A percentile compares a stretch with the other conserved stretches of the same genome.
Conservation (phyloP, 495 filamentous ascomycete genomes). For the Aspergillus diversus region DNA sequence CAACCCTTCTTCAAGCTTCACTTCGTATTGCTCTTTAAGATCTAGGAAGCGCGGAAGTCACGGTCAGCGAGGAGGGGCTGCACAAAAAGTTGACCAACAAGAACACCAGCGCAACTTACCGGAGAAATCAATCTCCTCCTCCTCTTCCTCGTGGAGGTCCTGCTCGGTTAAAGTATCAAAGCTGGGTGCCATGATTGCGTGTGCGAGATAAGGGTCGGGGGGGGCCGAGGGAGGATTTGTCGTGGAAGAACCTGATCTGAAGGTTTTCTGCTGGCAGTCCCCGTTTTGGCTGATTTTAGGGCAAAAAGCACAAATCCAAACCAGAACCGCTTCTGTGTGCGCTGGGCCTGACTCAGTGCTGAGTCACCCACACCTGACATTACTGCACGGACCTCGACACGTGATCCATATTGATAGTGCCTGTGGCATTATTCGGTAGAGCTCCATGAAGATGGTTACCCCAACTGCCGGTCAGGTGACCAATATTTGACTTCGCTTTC, state of each 20-base stretch:
- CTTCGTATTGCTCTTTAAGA: constrained; percentile 88
- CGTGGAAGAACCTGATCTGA: constrained; percentile 22
- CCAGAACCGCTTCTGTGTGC: constrained; percentile 42
- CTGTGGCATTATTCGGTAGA: no score
- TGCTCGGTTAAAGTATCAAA: constrained; percentile 75
- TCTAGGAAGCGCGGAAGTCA: constrained; percentile 52
- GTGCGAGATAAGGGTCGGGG: neutral
- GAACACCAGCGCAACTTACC: constrained; percentile 48
- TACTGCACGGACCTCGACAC: neutral
- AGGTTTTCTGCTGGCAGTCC: constrained; percentile 31
- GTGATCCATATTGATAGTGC: no score
- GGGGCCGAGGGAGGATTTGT: constrained; percentile 10
- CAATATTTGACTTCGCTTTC: neutral
- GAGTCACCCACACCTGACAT: constrained; percentile 23
- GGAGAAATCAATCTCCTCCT: constrained; percentile 91
- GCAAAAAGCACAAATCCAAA: constrained; percentile 44
- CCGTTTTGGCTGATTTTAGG: constrained; percentile 44
- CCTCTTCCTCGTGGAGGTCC: constrained; percentile 81
- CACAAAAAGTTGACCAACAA: constrained; percentile 10
- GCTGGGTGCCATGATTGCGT: constrained; percentile 69
- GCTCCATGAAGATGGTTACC: neutral
- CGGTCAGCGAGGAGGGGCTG: constrained; percentile 37
- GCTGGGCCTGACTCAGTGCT: constrained; percentile 37
- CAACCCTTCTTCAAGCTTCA: constrained; percentile 91
- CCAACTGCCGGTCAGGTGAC: neutral